Evolutionary conservation across 768 basidiomycete species (phyloP), one percentile per base, ranked within the genome.

Genomic region (Calocera cornea): DNA sequence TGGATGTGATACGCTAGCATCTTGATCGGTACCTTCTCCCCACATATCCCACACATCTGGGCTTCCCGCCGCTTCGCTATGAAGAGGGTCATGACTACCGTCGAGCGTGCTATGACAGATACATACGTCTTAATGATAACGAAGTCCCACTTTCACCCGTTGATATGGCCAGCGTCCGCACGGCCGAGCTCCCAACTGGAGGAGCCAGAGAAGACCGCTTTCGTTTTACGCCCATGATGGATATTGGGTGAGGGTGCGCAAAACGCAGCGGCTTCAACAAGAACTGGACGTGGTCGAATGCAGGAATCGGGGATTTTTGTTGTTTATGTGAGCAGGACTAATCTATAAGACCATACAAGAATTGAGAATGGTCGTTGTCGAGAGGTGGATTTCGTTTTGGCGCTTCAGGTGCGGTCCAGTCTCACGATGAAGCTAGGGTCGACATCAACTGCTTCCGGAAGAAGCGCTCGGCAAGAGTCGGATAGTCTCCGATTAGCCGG

Each of bases 1-100:
- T 80, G 80, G 1, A 82, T 80, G 71, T 92, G 90, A 67, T 78
- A 80, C 1, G 79, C 79, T 17, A 92, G 79, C n/a, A 91, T 80
- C 14, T 89, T 85, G 27, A 90, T 73, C 16, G 90, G 89, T 44
- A 92, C 87, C 41, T 74, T 74, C 73, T 92, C 89, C 16, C 81
- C 77, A 76, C 90, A 92, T 41, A 87, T 83, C 1, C 90, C 90
- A 72, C 90, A 92, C 68, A 79, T 79, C 67, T 85, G 80, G 1
- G 88, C 92, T 73, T 90, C 89, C 19, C 87, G 89, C 63, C 64
- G 40, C 41, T 71, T 71, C 8, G 41, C 64, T 49, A 65, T 27
- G 47, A 34, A 49, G 31, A 60, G 16, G 44, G 5, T 47, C 44
- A 47, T 33, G 14, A 60, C 14, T 27, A 60, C 5, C n/a, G n/a